These are phyloP conservation scores for Pichia paraexigua DNA, from an alignment of 805 yeast species.

Conservation along the genomic window DNA sequence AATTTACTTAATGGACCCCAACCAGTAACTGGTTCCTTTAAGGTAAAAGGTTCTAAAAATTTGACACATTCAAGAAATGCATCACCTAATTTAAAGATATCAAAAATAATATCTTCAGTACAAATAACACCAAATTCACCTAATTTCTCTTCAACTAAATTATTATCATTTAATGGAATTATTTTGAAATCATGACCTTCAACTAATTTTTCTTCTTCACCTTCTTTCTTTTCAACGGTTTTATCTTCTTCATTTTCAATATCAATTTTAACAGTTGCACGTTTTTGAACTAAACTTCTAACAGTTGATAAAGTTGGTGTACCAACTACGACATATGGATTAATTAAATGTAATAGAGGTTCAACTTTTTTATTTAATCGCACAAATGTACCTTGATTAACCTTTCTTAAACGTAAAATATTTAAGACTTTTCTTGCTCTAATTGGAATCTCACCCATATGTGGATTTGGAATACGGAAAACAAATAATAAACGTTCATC, in stretches of 20 bases:
- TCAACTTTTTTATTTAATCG: slow-evolving; percentile 51
- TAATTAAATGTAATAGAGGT: slow-evolving; percentile 57
- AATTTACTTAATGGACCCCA: slow-evolving; percentile 67
- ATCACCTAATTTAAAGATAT: slow-evolving; percentile 55
- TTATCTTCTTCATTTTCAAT: slow-evolving; percentile 14
- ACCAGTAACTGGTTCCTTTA: slow-evolving; percentile 64
- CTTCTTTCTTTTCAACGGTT: slow-evolving; percentile 14
- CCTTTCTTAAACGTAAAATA: slow-evolving; percentile 51
- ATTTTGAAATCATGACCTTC: slow-evolving; percentile 18
- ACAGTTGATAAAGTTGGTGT: slow-evolving; percentile 66
- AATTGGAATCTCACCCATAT: slow-evolving; percentile 56
- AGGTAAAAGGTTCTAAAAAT: slow-evolving; percentile 63
- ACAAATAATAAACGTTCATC: slow-evolving; percentile 50
- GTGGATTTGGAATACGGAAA: slow-evolving; percentile 59
- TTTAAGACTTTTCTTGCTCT: slow-evolving; percentile 53
- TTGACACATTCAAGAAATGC: slow-evolving; percentile 50
- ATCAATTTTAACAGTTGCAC: slow-evolving; percentile 47
- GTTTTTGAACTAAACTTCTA: slow-evolving; percentile 66
- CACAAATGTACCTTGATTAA: slow-evolving; percentile 66
- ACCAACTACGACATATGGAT: slow-evolving; percentile 71
- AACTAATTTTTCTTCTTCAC: slow-evolving; percentile 9
- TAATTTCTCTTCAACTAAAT: slow-evolving; percentile 62
- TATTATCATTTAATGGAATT: slow-evolving; percentile 62
- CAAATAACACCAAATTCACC: slow-evolving; percentile 68
- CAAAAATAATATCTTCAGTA: slow-evolving; percentile 74